phyloP scores from a whole-genome alignment of 371 early-diverging fungal genomes.

The Funneliformis caledonium region DNA sequence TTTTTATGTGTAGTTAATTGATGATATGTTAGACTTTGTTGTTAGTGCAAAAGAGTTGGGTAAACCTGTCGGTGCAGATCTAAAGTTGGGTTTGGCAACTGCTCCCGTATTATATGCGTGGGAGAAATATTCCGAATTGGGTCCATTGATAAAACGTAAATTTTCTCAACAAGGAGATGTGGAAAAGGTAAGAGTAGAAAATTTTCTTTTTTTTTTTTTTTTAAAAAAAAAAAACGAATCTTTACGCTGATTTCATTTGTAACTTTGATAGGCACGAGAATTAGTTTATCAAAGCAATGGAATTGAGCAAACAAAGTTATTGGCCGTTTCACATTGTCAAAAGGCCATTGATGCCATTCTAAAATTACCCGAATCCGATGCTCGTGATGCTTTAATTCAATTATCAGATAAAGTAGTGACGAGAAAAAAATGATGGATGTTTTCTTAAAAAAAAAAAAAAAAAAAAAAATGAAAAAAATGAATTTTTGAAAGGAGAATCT shows the following conservation, averaged over 20 bases:
- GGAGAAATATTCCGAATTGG: conserved; percentile 85
- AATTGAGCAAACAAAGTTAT: conserved; percentile 62
- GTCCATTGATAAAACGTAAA: conserved; percentile 83
- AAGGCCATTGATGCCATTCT: conserved; percentile 62
- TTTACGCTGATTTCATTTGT: neutral
- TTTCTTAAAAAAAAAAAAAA: neutral
- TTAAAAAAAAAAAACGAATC: neutral
- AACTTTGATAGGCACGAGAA: conserved; percentile 58
- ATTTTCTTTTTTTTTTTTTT: conserved; percentile 1
- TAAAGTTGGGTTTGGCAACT: conserved; percentile 87
- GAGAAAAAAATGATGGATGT: conserved; percentile 46
- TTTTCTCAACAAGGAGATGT: conserved; percentile 73
- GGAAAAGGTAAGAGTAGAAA: conserved; percentile 50
- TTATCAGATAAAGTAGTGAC: conserved; percentile 60
- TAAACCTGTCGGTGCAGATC: conserved; percentile 88
- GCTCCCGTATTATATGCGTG: conserved; percentile 95
- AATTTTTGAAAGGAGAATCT: too few relatives aligned
- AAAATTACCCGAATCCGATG: conserved; percentile 69
- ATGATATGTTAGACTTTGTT: conserved; percentile 93
- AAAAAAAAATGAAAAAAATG: neutral
- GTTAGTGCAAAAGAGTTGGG: conserved; percentile 79
- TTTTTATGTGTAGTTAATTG: conserved; percentile 66
- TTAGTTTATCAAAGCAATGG: conserved; percentile 74
- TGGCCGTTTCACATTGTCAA: conserved; percentile 64
- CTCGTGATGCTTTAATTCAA: conserved; percentile 70